These are phyloP conservation scores for Micractinium conductrix DNA, from an alignment of 139 green algal species.

Conservation along the genomic window DNA sequence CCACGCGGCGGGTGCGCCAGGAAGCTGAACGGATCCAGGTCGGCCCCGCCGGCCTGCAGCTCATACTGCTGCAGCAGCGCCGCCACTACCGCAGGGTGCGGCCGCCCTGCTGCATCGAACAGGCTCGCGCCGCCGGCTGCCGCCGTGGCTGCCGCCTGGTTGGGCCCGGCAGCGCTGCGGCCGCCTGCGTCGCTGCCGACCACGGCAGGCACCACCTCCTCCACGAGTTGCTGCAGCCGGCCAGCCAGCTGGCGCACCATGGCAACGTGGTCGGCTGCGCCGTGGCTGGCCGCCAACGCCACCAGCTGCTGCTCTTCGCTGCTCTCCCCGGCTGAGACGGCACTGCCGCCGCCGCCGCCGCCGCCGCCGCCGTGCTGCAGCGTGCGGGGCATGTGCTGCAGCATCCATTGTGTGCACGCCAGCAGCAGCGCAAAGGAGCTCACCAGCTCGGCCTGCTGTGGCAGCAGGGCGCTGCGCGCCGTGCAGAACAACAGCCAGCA, in stretches of 20 bases:
- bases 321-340: background rate
- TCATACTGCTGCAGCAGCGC: conserved; percentile 1
- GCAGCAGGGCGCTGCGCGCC: conserved; percentile 46
- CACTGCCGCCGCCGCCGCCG: background rate
- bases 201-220: background rate
- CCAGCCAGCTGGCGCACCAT: conserved; percentile 9
- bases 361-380: background rate
- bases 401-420: conserved; percentile 35
- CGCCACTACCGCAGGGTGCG: background rate
- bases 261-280: conserved; percentile 3
- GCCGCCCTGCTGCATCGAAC: conserved; percentile 8
- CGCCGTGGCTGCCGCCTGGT: background rate
- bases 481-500: conserved; percentile 50
- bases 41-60: background rate
- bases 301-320: background rate
- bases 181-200: background rate
- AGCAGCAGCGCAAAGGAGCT: conserved; percentile 53
- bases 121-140: background rate
- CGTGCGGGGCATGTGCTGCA: conserved; percentile 33
- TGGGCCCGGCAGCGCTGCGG: background rate
- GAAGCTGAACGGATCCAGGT: background rate
- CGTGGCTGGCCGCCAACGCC: background rate
- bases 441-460: conserved; percentile 44
- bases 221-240: background rate
- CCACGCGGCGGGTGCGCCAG: background rate